Base-by-base conservation (phyloP, 768 basidiomycete genomes). In the Psilocybe azurescens region DNA sequence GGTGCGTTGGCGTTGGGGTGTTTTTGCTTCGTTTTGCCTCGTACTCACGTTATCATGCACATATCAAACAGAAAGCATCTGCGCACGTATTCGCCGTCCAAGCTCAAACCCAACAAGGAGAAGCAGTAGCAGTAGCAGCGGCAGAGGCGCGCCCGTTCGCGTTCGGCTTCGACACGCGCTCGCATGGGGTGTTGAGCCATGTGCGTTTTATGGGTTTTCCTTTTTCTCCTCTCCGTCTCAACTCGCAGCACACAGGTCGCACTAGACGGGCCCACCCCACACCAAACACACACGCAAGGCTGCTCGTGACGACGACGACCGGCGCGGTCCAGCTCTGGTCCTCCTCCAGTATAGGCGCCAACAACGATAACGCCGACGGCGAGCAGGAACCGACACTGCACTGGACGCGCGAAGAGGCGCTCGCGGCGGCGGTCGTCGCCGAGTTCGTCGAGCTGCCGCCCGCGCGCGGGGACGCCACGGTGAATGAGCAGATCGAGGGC, bases 321-420 rank as follows among this genome's bases (percentile, higher is more conserved):
- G 94, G 93, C 9, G 80, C 91, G 3, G 68, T 95, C 29, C 90
- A 95, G 66, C 75, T 90, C 8, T 93, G 93, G 91, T 32, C 24
- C 24, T 24, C 24, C 24, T 24, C 24, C 24, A 24, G 24, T 24
- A 0, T 24, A 24, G 0, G 0, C 24, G 24, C 24, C 24, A 24
- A 24, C 24, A 24, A 24, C 24, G 24, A 24, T 24, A 24, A 2
- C 24, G 24, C 24, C 24, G 2, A 24, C 0, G 24, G 24, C 24
- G 24, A 24, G 2, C 24, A 24, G 24, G 24, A 24, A 38, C 75
- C 86, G 30, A 79, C 5, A 0, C n/a, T 44, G 14, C 41, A 83
- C 30, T 97, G 94, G 94, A 84, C 83, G 0, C 82, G 95, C 52
- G 95, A 97, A 70, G 95, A 98, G 70, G 82, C 86, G 1, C 79